Conservation (phyloP, 257 asterid genomes). For the Echites panduratus region DNA sequence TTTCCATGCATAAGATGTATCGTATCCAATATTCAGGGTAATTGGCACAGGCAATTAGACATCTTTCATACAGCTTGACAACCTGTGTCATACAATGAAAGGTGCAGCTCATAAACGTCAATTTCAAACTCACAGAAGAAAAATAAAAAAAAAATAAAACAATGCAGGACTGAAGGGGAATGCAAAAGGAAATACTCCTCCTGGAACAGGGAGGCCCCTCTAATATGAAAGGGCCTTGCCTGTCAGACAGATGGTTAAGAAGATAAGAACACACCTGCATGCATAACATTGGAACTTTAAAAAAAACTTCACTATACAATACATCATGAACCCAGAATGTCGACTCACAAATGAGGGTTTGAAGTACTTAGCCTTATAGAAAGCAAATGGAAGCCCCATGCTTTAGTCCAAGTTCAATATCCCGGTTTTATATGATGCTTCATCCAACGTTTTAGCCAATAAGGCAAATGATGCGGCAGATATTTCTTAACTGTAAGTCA, state of each 20-base stretch:
- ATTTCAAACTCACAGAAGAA: conserved; percentile 11
- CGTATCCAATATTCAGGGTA: conserved; percentile 96
- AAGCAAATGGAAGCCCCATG: conserved; percentile 96
- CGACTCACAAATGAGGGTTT: conserved; percentile 94
- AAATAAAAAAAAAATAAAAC: conserved; percentile 26
- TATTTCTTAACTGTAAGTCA: conserved; percentile 94
- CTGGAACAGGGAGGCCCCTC: conserved; percentile 96
- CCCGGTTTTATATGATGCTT: conserved; percentile 89
- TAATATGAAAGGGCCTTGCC: conserved; percentile 81
- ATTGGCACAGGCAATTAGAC: conserved; percentile 94
- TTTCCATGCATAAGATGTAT: conserved; percentile 81
- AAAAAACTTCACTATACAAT: conserved; percentile 42
- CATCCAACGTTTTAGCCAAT: conserved; percentile 96
- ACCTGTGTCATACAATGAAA: conserved; percentile 54
- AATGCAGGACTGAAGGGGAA: conserved; percentile 24
- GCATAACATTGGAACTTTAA: conserved; percentile 88
- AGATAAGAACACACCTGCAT: conserved; percentile 99
- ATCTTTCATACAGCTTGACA: conserved; percentile 93
- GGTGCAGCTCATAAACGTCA: conserved; percentile 20
- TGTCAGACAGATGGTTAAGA: conserved; percentile 96
- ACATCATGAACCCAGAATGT: conserved; percentile 88
- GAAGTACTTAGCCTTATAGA: conserved; percentile 98
- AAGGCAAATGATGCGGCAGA: conserved; percentile 87
- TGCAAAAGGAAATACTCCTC: conserved; percentile 75
- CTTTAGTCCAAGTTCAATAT: conserved; percentile 97